phyloP scores from a whole-genome alignment of 2,329 filamentous ascomycete species.

The Pseudogymnoascus sp. region DNA sequence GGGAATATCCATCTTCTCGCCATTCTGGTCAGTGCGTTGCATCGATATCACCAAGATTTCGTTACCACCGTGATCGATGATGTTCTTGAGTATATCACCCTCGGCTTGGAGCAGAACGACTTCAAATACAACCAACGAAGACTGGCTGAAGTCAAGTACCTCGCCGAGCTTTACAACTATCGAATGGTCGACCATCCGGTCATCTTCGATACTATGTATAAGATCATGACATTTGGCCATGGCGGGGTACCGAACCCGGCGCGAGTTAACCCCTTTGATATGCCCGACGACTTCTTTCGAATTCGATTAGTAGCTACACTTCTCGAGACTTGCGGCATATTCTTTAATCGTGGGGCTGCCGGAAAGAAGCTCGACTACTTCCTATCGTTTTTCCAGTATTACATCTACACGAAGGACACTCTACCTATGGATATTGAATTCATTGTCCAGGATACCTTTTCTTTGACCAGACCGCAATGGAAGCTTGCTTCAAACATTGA shows the following conservation, averaged over 20 bases:
- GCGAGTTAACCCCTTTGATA: conserved; percentile 67
- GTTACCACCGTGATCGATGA: conserved; percentile 89
- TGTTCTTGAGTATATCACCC: conserved; percentile 75
- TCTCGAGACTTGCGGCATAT: conserved; percentile 91
- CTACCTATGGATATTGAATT: conserved; percentile 97
- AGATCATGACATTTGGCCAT: conserved; percentile 88
- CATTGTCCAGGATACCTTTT: conserved; percentile 85
- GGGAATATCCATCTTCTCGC: conserved; percentile 92
- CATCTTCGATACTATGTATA: conserved; percentile 92
- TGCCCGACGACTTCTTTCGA: conserved; percentile 92
- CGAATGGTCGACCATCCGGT: conserved; percentile 92
- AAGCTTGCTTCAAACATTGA: conserved; percentile 72
- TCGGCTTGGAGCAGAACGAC: conserved; percentile 90
- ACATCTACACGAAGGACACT: conserved; percentile 81
- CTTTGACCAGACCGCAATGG: conserved; percentile 82
- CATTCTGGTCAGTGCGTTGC: conserved; percentile 78
- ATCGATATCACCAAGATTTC: conserved; percentile 87
- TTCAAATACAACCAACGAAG: conserved; percentile 96
- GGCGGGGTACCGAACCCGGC: conserved; percentile 76
- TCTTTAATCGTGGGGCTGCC: conserved; percentile 85
- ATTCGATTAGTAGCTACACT: conserved; percentile 84
- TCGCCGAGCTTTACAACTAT: conserved; percentile 96
- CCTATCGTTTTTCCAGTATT: conserved; percentile 94
- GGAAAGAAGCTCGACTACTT: conserved; percentile 99
- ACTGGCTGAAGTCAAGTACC: conserved; percentile 90